phyloP scores from a whole-genome alignment of 108 stramenopile genomes.

The Cyclostephanos tholiformis region DNA sequence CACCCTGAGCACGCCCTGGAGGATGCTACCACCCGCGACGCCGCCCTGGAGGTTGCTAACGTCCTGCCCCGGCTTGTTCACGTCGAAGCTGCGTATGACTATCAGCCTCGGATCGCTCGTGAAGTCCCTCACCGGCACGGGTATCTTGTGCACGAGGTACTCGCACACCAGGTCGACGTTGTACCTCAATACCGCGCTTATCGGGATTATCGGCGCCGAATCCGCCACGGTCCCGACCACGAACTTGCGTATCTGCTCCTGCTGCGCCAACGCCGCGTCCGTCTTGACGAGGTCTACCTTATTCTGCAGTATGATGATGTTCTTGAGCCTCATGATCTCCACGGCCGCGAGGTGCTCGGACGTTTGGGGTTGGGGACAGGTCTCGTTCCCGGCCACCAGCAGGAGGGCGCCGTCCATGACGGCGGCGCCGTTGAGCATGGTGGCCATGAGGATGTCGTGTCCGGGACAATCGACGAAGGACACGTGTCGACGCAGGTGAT shows the following conservation, averaged over 20 bases:
- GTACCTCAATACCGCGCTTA: slow-evolving; percentile 97
- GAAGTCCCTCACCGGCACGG: slow-evolving; percentile 95
- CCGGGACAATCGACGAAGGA: slow-evolving; percentile 99
- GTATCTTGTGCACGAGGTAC: slow-evolving; percentile 95
- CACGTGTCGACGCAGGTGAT: slow-evolving; percentile 95
- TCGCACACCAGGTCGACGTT: slow-evolving; percentile 99
- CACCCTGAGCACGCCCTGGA: slow-evolving; percentile 95
- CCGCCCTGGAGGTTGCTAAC: slow-evolving; percentile 95
- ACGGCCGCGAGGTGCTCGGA: slow-evolving; percentile 99
- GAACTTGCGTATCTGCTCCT: slow-evolving; percentile 97
- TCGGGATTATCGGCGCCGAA: slow-evolving; percentile 96
- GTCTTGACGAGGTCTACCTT: slow-evolving; percentile 99
- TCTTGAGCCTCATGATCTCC: slow-evolving; percentile 98
- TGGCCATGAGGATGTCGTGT: slow-evolving; percentile 99
- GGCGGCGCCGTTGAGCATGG: slow-evolving; percentile 99
- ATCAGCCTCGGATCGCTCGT: slow-evolving; percentile 92
- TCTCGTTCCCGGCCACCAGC: slow-evolving; percentile 98
- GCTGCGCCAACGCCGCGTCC: slow-evolving; percentile 95
- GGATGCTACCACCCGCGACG: slow-evolving; percentile 98
- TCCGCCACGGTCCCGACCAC: slow-evolving; percentile 98
- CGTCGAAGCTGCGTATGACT: slow-evolving; percentile 99
- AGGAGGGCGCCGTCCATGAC: slow-evolving; percentile 99
- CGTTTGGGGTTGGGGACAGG: slow-evolving; percentile 99
- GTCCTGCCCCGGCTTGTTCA: slow-evolving; percentile 99
- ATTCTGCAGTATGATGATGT: slow-evolving; percentile 99